Conservation (phyloP, 2,329 filamentous ascomycete genomes). For the Neodidymelliopsis sp. region DNA sequence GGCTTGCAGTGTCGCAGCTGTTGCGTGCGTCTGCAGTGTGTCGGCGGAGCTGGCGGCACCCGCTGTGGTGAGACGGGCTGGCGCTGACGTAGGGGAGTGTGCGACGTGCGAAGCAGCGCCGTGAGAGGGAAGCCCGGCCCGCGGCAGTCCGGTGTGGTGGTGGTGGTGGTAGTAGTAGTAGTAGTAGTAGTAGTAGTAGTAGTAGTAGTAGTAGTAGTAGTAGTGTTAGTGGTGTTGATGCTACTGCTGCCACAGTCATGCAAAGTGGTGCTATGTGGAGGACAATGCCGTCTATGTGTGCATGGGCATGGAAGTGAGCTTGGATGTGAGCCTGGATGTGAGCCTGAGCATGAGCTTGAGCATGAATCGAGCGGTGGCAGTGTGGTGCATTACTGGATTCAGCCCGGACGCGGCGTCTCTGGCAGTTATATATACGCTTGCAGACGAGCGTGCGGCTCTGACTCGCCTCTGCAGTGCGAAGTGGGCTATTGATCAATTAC, state of each 20-base stretch:
- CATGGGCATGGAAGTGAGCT: no score
- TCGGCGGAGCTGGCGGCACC: conserved; percentile 22
- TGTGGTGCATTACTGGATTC: conserved; percentile 5
- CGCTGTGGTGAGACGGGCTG: conserved; percentile 26
- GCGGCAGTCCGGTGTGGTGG: conserved; percentile 14
- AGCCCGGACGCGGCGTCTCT: conserved; percentile 7
- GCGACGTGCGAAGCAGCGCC: conserved; percentile 2
- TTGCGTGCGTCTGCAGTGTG: conserved; percentile 23
- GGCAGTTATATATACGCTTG: conserved; percentile 11
- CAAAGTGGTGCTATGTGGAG: no score
- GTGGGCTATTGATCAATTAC: conserved; percentile 14
- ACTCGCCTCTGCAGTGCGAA: conserved; percentile 8
- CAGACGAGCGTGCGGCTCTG: conserved; percentile 16
- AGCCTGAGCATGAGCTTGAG: no score
- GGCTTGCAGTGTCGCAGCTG: conserved; percentile 16
- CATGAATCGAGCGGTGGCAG: no score
- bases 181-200: no score
- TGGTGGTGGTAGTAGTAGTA: no score
- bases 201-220: no score
- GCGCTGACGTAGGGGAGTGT: conserved; percentile 28
- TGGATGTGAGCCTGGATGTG: no score
- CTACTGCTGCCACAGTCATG: background rate
- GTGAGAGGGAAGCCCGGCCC: conserved; percentile 27
- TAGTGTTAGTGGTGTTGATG: no score
- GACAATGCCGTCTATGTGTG: conserved; percentile 2